Base-by-base conservation (phyloP, 331 rosid genomes). In the Quercus phellos region DNA sequence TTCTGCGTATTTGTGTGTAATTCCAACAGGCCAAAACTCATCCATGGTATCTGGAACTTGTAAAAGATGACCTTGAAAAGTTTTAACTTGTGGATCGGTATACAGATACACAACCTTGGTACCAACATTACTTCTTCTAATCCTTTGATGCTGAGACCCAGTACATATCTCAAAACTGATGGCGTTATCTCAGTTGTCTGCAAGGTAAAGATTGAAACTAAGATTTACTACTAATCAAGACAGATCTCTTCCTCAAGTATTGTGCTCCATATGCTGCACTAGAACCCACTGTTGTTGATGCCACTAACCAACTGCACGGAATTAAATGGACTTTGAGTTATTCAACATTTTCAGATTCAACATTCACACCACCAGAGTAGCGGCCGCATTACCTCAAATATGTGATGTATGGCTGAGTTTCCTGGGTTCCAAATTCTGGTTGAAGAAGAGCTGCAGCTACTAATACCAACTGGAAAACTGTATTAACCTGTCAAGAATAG, bases 361-460 rank as follows among this genome's bases (percentile, higher is more conserved):
- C 5, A 42, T 0, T 69, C 46, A 78, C 53, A 55, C 5, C 43
- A 51, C 29, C 2, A 59, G 26, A 38, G 9, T 18, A 56, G 34
- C 73, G 32, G 35, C 70, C 10, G 26, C 53, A 24, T 77, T 77
- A 94, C 99, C 97, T 92, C 81, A 91, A 79, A 82, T 82, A 90
- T 55, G 90, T 84, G 69, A 92, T 76, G 79, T 89, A 91, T 18
- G 82, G 7, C 56, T 86, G 84, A 11, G 96, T 92, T 72, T 90
- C 97, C 51, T 22, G 86, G 22, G 97, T 92, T 79, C 99, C 98
- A 81, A 89, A 88, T 50, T 94, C 97, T 1, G 99, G 99, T 81
- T 92, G 98, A 70, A 92, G 86, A 55, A 94, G 98, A 56, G 95
- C 99, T 24, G 86, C 94, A 38, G 90, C 94, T 17, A 94, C 98